Conservation (phyloP, 2,329 filamentous ascomycete species). For the Paramyrothecium roridum region DNA sequence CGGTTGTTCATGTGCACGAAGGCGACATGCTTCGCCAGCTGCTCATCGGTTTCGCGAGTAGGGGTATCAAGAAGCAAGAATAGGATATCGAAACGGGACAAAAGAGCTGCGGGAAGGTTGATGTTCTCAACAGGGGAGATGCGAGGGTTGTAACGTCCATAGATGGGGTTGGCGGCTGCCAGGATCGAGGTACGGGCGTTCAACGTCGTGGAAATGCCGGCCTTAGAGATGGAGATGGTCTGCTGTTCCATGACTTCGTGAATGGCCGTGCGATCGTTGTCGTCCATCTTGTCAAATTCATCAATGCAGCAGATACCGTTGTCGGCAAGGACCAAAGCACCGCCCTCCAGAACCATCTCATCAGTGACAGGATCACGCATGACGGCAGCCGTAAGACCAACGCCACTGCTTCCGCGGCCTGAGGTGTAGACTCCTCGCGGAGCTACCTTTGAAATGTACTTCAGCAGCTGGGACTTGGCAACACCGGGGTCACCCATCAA, state of each 20-base stretch:
- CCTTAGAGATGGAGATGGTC: conserved; percentile 81
- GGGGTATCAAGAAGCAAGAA: conserved; percentile 97
- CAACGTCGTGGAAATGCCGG: conserved; percentile 69
- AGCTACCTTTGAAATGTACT: conserved; percentile 97
- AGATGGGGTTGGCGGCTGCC: conserved; percentile 93
- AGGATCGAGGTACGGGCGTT: conserved; percentile 96
- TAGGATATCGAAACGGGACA: conserved; percentile 95
- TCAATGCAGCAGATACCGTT: conserved; percentile 86
- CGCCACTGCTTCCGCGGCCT: conserved; percentile 75
- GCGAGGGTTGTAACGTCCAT: conserved; percentile 96
- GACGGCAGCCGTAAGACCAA: conserved; percentile 78
- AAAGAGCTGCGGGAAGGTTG: conserved; percentile 92
- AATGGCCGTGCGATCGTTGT: conserved; percentile 76
- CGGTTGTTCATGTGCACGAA: conserved; percentile 96
- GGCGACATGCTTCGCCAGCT: conserved; percentile 91
- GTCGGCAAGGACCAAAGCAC: conserved; percentile 75
- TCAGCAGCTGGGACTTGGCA: conserved; percentile 95
- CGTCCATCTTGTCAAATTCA: conserved; percentile 89
- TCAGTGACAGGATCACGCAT: conserved; percentile 83
- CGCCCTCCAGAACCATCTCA: conserved; percentile 80
- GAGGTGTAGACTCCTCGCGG: conserved; percentile 87
- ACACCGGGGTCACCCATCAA: conserved; percentile 99
- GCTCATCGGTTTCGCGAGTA: conserved; percentile 82
- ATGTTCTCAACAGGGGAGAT: conserved; percentile 98
- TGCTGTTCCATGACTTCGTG: conserved; percentile 90